Evolutionary conservation across 1,284 basidiomycete species (phyloP), one percentile per base, ranked within the genome.

Genomic region (Austroboletus sp.): DNA sequence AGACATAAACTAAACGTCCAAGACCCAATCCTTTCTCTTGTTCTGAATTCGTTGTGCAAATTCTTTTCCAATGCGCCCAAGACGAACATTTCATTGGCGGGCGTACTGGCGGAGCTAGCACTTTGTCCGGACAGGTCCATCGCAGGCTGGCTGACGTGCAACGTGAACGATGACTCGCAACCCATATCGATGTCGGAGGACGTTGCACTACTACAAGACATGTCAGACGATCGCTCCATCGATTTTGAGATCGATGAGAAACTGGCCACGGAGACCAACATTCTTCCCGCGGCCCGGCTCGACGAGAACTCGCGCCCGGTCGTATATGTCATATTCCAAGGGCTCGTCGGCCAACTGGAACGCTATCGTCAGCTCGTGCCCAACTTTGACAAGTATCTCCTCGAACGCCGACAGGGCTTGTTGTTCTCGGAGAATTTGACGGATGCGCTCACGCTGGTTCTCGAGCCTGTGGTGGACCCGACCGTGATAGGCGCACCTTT

Each of bases 351-450:
- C 8, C 87, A 92, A 57, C 74, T 93, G 3, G 85, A 88, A 56
- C 75, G 78, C 34, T 93, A 92, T 63, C 79, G 89, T 13, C 73
- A 78, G 42, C 66, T 75, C 13, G 78, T 94, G 15, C 75, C 83
- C 12, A 72, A 84, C 39, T 97, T 98, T 63, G 92, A 97, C 67
- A 76, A 76, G 55, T 88, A 82, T 57, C 76, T 98, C 3, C 66
- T 79, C 1, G 92, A 98, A 66, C 79, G 95, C 23, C 75, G 95
- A 30, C 85, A 88, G 60, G 93, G 94, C 3, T 70, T 98, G 15
- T 70, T 96, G 19, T 96, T 95, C 65, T 87, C 87, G 1, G 94
- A 97, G 66, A 94, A 95, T 60, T 69, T 97, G 26, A 89, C 84
- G 15, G 95, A 97, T 58, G 94, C 93, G 2, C 72, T 98, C 54